Evolutionary conservation across 129 eudicot species (phyloP).

Genomic region (Tagetes patula): DNA sequence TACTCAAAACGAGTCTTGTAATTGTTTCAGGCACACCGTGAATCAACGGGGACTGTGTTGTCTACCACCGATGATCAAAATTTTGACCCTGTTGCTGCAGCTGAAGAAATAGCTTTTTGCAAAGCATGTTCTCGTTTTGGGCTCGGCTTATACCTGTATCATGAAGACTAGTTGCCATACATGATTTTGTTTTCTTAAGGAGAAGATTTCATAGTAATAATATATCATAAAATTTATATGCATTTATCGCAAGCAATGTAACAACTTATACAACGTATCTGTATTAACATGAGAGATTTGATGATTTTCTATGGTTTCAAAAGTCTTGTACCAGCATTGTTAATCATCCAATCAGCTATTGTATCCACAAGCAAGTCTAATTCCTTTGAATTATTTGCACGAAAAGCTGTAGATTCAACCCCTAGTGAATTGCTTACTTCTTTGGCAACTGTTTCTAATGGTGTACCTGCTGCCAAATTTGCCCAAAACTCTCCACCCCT

Average conservation of each 20-base stretch:
- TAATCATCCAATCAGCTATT: constrained; percentile 65
- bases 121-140: constrained; percentile 97
- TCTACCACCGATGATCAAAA: constrained; percentile 25
- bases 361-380: constrained; percentile 77
- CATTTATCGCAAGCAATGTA: constrained; percentile 1
- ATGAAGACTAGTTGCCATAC: constrained; percentile 54
- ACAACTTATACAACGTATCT: constrained; percentile 2
- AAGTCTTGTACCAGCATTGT: constrained; percentile 54
- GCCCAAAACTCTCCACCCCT: constrained; percentile 82
- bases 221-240: constrained; percentile 15
- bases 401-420: constrained; percentile 54
- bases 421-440: constrained; percentile 70
- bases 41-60: constrained; percentile 82
- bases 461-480: constrained; percentile 81
- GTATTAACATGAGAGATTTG: neutral
- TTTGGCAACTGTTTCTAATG: constrained; percentile 77
- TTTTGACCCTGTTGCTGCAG: constrained; percentile 88
- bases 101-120: constrained; percentile 90
- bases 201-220: constrained; percentile 24
- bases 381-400: constrained; percentile 62
- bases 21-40: constrained; percentile 76
- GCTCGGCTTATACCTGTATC: constrained; percentile 90
- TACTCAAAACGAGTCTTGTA: neutral
- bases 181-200: constrained; percentile 7
- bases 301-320: constrained; percentile 45